Base-by-base conservation (phyloP, 2,329 filamentous ascomycete species). In the Balansia obtecta region DNA sequence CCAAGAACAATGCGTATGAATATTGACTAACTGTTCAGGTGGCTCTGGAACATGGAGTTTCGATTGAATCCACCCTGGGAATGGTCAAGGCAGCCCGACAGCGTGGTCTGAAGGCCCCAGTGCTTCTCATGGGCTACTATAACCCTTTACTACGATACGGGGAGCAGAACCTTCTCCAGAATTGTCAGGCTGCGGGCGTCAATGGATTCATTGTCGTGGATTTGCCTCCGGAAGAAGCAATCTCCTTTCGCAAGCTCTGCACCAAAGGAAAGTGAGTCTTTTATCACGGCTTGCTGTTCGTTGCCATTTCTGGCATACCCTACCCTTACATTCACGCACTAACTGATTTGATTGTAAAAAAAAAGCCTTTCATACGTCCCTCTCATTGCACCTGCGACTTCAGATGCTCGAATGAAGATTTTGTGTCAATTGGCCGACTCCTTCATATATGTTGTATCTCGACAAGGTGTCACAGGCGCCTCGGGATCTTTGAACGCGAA, bases 191-290 rank as follows among this genome's bases (percentile, higher is more conserved):
- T 50, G 86, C 88, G 2, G 88, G 90, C 27, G 82, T 95, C 65
- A 96, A 95, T 69, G 91, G 93, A 52, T 97, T 97, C 71, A 96
- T 98, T 61, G 84, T 97, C 64, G 91, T 95, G 51, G 91, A 98
- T 65, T 70, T 98, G 61, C 91, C 93, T 13, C 91, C 91, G 2
- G 91, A 97, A 76, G 91, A 98, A 74, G 91, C 93, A 55, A 78
- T 96, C 48, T 84, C 86, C 52, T 98, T 97, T 77, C 81, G 90
- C 65, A 83, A 86, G 64, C 80, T 86, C 60, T 96, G 90, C 72
- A 82, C 78, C 53, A 83, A 75, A 62, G 86, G 82, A 64, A 84
- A 84, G 79, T 86, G 65, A 69, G 78, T 70, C 18, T 45, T 43
- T 15, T 9, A 8, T 33, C 13, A 10, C 4, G 40, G 32, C 34